Evolutionary conservation across 805 yeast species (phyloP).

Genomic region (Phaffomyces opuntiae): DNA sequence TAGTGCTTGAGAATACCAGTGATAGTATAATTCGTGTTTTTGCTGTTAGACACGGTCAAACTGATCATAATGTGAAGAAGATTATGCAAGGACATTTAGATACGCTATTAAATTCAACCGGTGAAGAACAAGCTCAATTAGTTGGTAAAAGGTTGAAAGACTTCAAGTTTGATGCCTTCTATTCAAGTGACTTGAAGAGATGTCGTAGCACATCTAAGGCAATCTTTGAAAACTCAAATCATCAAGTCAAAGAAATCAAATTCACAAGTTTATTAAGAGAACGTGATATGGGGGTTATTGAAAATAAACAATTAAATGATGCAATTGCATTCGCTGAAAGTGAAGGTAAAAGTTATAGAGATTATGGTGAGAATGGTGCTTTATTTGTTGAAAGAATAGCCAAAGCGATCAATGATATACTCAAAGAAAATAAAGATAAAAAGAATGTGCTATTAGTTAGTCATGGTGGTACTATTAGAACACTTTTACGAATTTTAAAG

Average conservation of each 20-base stretch:
- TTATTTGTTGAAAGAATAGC: constrained; percentile 44
- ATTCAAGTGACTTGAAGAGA: constrained; percentile 39
- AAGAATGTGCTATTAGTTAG: constrained; percentile 57
- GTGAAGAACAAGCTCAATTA: constrained; percentile 50
- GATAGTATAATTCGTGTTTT: constrained; percentile 38
- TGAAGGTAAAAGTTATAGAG: constrained; percentile 49
- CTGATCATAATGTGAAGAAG: constrained; percentile 61
- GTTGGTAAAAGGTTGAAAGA: constrained; percentile 39
- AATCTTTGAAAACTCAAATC: constrained; percentile 26
- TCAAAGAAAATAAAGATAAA: constrained; percentile 28
- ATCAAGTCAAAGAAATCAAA: constrained; percentile 20
- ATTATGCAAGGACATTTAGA: constrained; percentile 77
- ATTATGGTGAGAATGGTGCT: constrained; percentile 54
- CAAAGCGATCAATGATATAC: constrained; percentile 36
- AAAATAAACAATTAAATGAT: constrained; percentile 64
- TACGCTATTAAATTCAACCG: constrained; percentile 54
- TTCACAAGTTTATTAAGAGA: constrained; percentile 51
- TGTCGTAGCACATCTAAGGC: constrained; percentile 52
- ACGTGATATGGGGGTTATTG: constrained; percentile 70
- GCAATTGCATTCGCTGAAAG: constrained; percentile 46
- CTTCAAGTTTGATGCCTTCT: constrained; percentile 27
- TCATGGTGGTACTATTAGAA: constrained; percentile 78
- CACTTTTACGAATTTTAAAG: constrained; percentile 46
- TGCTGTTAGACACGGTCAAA: constrained; percentile 79
- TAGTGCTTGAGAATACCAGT: background rate